phyloP scores from a whole-genome alignment of 768 basidiomycete species.

The Kwoniella dendrophila region DNA sequence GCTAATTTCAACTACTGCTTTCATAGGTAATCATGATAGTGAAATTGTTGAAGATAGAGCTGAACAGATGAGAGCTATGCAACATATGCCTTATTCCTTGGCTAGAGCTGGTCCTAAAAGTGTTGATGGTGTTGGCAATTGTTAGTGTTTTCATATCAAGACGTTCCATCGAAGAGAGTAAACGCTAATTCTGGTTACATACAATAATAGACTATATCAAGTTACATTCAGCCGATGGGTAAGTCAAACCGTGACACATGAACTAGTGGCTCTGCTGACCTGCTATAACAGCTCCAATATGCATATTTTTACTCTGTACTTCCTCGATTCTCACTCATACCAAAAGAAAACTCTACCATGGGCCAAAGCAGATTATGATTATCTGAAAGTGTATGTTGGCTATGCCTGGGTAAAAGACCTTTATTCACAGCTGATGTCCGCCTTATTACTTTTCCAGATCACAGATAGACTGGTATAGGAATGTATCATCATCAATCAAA shows the following conservation, averaged over 20 bases:
- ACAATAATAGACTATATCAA: constrained; percentile 66
- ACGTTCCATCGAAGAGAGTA: no score
- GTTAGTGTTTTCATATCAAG: constrained; percentile 26
- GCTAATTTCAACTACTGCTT: background rate
- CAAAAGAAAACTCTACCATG: constrained; percentile 61
- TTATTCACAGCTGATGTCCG: background rate
- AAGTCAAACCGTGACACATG: no score
- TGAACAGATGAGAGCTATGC: constrained; percentile 69
- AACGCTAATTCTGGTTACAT: constrained; percentile 2
- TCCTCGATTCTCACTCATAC: constrained; percentile 77
- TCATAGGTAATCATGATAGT: constrained; percentile 75
- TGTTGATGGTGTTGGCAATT: constrained; percentile 89
- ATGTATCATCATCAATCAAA: constrained; percentile 71
- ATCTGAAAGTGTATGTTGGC: constrained; percentile 70
- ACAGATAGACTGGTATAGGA: constrained; percentile 89
- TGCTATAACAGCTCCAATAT: constrained; percentile 68
- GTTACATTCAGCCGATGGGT: constrained; percentile 81
- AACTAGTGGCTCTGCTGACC: background rate
- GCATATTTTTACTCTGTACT: constrained; percentile 86
- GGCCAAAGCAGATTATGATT: constrained; percentile 79
- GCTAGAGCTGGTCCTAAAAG: constrained; percentile 77
- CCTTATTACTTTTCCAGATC: constrained; percentile 56
- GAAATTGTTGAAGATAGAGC: constrained; percentile 59
- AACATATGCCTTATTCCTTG: constrained; percentile 80
- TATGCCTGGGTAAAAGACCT: background rate